These are phyloP conservation scores for Lachancea nothofagi DNA, from an alignment of 805 yeast species.

Conservation along the genomic window DNA sequence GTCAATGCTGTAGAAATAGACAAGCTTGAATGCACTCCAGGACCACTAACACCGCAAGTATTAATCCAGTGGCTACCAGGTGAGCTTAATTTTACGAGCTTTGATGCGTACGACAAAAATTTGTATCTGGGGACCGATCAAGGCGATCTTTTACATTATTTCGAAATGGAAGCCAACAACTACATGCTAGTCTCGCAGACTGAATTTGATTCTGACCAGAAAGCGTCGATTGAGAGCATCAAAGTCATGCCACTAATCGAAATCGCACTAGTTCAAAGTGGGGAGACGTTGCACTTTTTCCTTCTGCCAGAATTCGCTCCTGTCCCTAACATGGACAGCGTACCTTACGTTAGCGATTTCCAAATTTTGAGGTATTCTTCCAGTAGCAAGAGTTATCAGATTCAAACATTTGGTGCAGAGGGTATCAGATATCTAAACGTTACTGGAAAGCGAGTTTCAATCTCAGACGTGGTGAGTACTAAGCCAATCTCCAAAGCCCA, in stretches of 20 bases:
- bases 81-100: conserved; percentile 21
- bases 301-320: conserved; percentile 34
- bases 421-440: conserved; percentile 15
- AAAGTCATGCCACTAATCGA: conserved; percentile 27
- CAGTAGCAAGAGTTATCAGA: conserved; percentile 15
- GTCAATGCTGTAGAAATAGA: neutral
- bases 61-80: conserved; percentile 25
- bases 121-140: conserved; percentile 28
- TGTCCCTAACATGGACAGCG: conserved; percentile 21
- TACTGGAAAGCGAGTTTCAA: conserved; percentile 10
- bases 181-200: conserved; percentile 30
- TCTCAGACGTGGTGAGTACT: conserved; percentile 12
- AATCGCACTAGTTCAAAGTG: conserved; percentile 26
- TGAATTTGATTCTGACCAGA: conserved; percentile 18
- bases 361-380: conserved; percentile 15
- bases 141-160: conserved; percentile 32
- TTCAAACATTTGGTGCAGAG: conserved; percentile 15
- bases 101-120: conserved; percentile 29
- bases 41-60: conserved; percentile 20
- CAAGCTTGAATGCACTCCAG: conserved; percentile 7
- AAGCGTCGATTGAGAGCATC: conserved; percentile 22
- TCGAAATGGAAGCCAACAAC: conserved; percentile 29
- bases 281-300: conserved; percentile 18
- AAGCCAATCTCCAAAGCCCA: conserved; percentile 15
- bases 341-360: conserved; percentile 20